phyloP scores from a whole-genome alignment of 176 grass and related monocot species.

The Triticum timopheevii region DNA sequence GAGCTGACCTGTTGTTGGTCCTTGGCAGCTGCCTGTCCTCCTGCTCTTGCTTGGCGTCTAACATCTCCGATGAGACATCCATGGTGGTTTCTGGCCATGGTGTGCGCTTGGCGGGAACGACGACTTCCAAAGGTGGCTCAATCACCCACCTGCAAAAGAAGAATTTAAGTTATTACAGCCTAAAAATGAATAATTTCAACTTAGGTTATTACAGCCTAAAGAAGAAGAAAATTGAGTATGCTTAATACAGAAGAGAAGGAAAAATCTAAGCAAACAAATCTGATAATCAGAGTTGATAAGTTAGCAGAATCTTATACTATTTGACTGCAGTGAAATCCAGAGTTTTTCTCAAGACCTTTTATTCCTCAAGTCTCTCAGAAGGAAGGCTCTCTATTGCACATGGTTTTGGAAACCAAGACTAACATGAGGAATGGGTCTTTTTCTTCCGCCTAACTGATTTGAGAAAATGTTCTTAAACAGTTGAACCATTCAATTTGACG shows the following conservation, averaged over 20 bases:
- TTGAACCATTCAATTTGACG: neutral
- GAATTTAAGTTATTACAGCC: neutral
- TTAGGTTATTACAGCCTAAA: neutral
- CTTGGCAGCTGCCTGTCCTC: slow-evolving; percentile 52
- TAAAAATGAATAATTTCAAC: neutral
- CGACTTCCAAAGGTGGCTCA: slow-evolving; percentile 77
- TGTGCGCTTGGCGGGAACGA: slow-evolving; percentile 73
- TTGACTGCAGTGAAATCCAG: neutral
- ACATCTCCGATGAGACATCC: slow-evolving; percentile 36
- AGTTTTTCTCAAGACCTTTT: neutral
- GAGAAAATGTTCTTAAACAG: neutral
- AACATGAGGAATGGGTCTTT: neutral
- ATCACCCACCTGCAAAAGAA: slow-evolving; percentile 76
- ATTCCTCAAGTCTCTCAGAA: neutral
- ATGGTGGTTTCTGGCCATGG: slow-evolving; percentile 72
- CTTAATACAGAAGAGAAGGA: neutral
- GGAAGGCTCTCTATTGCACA: neutral
- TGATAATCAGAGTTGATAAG: neutral
- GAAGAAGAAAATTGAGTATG: neutral
- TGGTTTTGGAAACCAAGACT: neutral
- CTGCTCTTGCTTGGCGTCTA: slow-evolving; percentile 46
- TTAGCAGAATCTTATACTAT: neutral
- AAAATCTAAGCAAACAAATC: neutral
- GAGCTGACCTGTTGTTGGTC: slow-evolving; percentile 47
- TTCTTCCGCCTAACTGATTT: neutral